phyloP scores from a whole-genome alignment of 495 filamentous ascomycete genomes.

The Daldinia loculata region DNA sequence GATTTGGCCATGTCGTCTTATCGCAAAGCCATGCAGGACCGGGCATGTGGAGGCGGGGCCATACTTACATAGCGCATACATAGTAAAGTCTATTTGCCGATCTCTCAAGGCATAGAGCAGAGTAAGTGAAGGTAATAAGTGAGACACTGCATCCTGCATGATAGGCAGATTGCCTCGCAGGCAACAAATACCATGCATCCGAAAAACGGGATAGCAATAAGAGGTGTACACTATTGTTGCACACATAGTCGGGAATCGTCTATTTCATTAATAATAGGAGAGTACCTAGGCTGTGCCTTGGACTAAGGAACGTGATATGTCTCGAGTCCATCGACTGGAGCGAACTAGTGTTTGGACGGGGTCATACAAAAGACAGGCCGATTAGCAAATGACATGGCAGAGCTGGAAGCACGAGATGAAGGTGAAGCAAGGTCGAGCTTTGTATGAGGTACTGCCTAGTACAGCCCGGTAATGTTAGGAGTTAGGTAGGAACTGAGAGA shows the following conservation, averaged over 20 bases:
- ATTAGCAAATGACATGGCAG: constrained; percentile 27
- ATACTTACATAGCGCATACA: background rate
- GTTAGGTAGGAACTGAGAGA: constrained; percentile 5
- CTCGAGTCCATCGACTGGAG: constrained; percentile 10
- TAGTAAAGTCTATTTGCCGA: constrained; percentile 25
- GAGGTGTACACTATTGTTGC: no score
- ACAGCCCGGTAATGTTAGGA: constrained; percentile 4
- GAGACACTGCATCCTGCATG: constrained; percentile 27
- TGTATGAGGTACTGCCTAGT: background rate
- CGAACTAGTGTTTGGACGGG: background rate
- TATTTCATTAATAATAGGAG: constrained; percentile 16
- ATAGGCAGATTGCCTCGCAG: constrained; percentile 9
- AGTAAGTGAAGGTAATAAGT: background rate
- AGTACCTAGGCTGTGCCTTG: constrained; percentile 16
- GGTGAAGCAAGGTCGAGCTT: constrained; percentile 28
- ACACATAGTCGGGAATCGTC: background rate
- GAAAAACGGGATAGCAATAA: constrained; percentile 16
- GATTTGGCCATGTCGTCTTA: constrained; percentile 38
- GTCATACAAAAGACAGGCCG: background rate
- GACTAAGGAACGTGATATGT: no score
- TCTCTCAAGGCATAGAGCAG: constrained; percentile 15
- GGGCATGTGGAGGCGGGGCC: constrained; percentile 25
- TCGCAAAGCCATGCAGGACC: constrained; percentile 32
- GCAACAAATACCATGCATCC: constrained; percentile 9
- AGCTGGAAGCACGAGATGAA: constrained; percentile 32